Percentiles rank a stretch among this genome's conserved stretches.
These are phyloP conservation scores for Fragaria nilgerrensis DNA, from an alignment of 306 rosid genomes.

Conservation along the genomic window DNA sequence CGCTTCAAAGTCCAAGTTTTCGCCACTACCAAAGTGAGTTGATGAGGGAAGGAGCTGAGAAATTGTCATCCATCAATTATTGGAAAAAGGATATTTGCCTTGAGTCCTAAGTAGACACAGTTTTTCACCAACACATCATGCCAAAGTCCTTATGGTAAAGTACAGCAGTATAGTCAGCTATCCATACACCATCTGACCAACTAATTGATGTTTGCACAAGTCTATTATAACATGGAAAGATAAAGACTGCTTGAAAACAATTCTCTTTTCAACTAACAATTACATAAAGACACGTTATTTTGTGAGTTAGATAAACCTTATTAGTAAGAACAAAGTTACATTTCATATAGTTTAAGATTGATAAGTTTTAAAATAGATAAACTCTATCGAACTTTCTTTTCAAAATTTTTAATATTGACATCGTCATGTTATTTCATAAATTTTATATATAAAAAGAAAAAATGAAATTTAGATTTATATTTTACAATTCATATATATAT, in stretches of 20 bases:
- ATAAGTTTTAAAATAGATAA: too few species aligned
- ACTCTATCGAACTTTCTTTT: too few species aligned
- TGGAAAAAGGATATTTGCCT: background rate
- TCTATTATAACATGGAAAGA: background rate
- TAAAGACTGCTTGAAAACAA: background rate
- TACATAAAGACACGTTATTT: background rate
- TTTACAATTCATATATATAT: too few species aligned
- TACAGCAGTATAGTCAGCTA: background rate
- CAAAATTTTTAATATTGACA: too few species aligned
- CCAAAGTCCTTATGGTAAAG: background rate
- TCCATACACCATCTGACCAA: background rate
- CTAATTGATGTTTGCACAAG: background rate
- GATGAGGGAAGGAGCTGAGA: conserved; percentile 1
- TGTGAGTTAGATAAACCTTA: too few species aligned
- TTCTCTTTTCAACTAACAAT: background rate
- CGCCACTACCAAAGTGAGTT: background rate
- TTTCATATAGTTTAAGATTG: too few species aligned
- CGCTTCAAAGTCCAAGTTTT: background rate
- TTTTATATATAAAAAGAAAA: too few species aligned
- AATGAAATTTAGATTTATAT: too few species aligned
- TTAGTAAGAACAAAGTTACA: too few species aligned
- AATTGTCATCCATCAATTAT: conserved; percentile 1
- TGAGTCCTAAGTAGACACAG: background rate
- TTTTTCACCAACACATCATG: background rate
- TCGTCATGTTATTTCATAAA: too few species aligned